A percentile compares a stretch with the other conserved stretches of the same genome.
Evolutionary conservation across 2,329 filamentous ascomycete genomes (phyloP).

Genomic region (Trichoderma citrinoviride): DNA sequence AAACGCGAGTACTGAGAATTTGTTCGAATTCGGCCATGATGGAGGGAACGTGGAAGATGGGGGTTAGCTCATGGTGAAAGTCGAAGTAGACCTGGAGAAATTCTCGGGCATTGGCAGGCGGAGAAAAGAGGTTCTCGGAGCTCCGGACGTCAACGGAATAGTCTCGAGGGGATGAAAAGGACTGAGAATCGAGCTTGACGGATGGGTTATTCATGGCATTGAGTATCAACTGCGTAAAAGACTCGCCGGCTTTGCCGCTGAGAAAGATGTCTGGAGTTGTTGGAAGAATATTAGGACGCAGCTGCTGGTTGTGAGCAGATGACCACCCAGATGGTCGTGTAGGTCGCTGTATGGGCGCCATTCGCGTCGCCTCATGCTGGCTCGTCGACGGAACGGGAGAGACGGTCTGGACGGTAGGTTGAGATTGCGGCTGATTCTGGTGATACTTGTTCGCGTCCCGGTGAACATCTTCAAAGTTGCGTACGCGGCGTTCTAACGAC

Average conservation of each 20-base stretch:
- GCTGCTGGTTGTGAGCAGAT: background rate
- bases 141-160: background rate
- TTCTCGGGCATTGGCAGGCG: background rate
- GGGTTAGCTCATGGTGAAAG: constrained; percentile 13
- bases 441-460: background rate
- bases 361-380: background rate
- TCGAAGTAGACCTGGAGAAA: constrained; percentile 4
- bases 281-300: background rate
- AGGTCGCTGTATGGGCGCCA: background rate
- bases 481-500: constrained; percentile 8
- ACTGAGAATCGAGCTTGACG: background rate
- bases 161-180: constrained; percentile 3
- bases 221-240: constrained; percentile 10
- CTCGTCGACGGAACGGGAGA: background rate
- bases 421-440: background rate
- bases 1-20: background rate
- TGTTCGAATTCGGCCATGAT: constrained; percentile 11
- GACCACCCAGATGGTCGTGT: background rate
- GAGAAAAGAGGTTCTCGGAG: background rate
- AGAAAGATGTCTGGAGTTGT: constrained; percentile 14
- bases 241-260: constrained; percentile 11
- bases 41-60: constrained; percentile 10
- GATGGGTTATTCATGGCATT: constrained; percentile 14
- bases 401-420: background rate
- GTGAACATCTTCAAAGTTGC: constrained; percentile 11